Conservation (phyloP, 441 rosid genomes). For the Populus hybrid region DNA sequence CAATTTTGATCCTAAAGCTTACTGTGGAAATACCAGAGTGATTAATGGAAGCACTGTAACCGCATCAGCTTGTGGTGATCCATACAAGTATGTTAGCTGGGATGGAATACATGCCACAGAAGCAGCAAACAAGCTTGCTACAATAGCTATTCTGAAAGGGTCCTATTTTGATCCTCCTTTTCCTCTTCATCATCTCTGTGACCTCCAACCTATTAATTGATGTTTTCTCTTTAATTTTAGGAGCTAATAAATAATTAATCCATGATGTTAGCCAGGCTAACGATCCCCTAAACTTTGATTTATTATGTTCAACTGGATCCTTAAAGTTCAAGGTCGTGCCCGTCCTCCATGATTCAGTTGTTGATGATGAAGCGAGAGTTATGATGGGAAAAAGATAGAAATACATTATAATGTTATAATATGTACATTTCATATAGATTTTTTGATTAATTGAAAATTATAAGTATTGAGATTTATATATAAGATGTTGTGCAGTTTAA, state of each 20-base stretch:
- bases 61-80: constrained; percentile 67
- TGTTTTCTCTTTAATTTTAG: background rate
- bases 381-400: too few relatives aligned
- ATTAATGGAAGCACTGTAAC: constrained; percentile 42
- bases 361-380: too few relatives aligned
- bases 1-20: constrained; percentile 49
- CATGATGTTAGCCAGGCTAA: background rate
- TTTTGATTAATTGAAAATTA: too few relatives aligned
- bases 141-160: constrained; percentile 62
- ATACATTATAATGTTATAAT: too few relatives aligned
- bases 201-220: constrained; percentile 40
- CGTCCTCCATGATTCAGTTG: too few relatives aligned
- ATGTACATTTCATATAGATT: too few relatives aligned
- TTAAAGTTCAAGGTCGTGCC: background rate
- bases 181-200: constrained; percentile 37
- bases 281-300: background rate
- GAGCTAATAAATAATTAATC: background rate
- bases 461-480: too few relatives aligned
- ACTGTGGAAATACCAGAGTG: constrained; percentile 58
- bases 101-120: constrained; percentile 85
- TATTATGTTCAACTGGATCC: background rate
- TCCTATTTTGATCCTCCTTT: constrained; percentile 63
- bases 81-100: constrained; percentile 71
- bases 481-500: too few relatives aligned
- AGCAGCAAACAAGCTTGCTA: constrained; percentile 60